phyloP scores from a whole-genome alignment of 106 monocot genomes.

The Apostasia ramifera region DNA sequence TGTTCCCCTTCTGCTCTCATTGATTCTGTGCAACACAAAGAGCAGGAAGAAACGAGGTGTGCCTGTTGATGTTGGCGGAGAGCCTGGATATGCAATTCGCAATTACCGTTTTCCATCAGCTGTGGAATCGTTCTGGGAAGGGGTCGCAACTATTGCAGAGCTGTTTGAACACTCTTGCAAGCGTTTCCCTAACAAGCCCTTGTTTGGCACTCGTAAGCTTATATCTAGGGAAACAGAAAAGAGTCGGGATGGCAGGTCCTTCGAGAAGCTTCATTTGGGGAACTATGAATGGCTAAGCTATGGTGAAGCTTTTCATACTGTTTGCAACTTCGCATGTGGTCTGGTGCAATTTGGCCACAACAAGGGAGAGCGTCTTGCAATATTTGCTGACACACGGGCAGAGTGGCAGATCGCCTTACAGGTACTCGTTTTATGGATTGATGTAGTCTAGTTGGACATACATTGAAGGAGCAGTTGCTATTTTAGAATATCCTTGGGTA shows the following conservation, averaged over 20 bases:
- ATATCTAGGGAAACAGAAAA: conserved; percentile 61
- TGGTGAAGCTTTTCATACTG: conserved; percentile 46
- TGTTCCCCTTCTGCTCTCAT: conserved; percentile 43
- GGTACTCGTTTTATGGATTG: conserved; percentile 22
- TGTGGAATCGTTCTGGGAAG: conserved; percentile 72
- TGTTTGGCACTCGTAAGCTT: conserved; percentile 72
- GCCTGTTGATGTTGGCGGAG: conserved; percentile 75
- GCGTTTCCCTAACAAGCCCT: conserved; percentile 26
- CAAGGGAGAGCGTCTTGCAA: conserved; percentile 70
- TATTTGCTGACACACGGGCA: conserved; percentile 91
- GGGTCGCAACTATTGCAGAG: conserved; percentile 66
- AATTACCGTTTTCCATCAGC: conserved; percentile 57
- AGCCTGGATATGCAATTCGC: conserved; percentile 70
- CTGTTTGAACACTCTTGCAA: conserved; percentile 88
- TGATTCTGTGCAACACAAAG: conserved; percentile 36
- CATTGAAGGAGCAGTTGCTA: neutral
- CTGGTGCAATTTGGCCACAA: conserved; percentile 62
- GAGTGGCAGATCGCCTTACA: conserved; percentile 93
- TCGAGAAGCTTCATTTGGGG: conserved; percentile 95
- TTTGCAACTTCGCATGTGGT: conserved; percentile 76
- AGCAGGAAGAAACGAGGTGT: conserved; percentile 60
- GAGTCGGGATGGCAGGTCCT: conserved; percentile 64
- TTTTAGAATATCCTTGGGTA: neutral
- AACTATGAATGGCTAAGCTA: conserved; percentile 77
- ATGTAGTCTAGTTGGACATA: neutral